A percentile compares a stretch with the other conserved stretches of the same genome.
Conservation (phyloP, 2,329 filamentous ascomycete species). For the Aspergillus texensis region DNA sequence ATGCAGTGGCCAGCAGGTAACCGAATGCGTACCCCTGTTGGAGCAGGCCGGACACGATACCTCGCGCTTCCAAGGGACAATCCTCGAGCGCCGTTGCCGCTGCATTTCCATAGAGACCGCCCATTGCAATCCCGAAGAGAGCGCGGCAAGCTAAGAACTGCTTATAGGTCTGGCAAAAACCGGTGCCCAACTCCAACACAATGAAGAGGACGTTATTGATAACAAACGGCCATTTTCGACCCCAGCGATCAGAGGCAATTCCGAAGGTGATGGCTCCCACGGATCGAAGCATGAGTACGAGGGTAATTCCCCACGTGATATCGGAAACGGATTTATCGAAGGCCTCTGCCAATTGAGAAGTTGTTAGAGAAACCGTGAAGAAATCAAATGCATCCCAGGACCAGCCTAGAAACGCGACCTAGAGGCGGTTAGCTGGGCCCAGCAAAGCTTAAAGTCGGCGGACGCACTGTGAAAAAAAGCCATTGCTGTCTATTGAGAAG, state of each 20-base stretch:
- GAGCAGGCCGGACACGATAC: slow-evolving; percentile 63
- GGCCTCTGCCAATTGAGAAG: slow-evolving; percentile 54
- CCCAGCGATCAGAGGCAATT: slow-evolving; percentile 54
- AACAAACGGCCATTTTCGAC: slow-evolving; percentile 62
- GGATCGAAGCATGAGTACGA: slow-evolving; percentile 63
- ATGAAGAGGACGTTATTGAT: slow-evolving; percentile 65
- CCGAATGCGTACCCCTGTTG: slow-evolving; percentile 68
- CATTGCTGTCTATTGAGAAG: slow-evolving; percentile 59
- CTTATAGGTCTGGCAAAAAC: slow-evolving; percentile 60
- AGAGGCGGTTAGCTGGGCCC: slow-evolving; percentile 8
- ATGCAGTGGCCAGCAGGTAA: slow-evolving; percentile 63
- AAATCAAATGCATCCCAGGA: slow-evolving; percentile 63
- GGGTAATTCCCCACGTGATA: slow-evolving; percentile 62
- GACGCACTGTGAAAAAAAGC: slow-evolving; percentile 56
- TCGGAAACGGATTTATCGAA: slow-evolving; percentile 59
- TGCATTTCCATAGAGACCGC: slow-evolving; percentile 63
- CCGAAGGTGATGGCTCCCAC: slow-evolving; percentile 63
- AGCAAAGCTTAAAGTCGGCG: background rate
- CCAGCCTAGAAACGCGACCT: slow-evolving; percentile 53
- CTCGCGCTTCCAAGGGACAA: slow-evolving; percentile 60
- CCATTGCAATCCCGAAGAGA: slow-evolving; percentile 67
- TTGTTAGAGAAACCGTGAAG: slow-evolving; percentile 63
- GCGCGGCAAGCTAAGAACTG: slow-evolving; percentile 63
- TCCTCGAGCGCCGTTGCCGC: slow-evolving; percentile 66
- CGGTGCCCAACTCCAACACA: slow-evolving; percentile 61